A percentile compares a stretch with the other conserved stretches of the same genome.
Conservation (phyloP, 306 rosid species). For the Quercus suber region DNA sequence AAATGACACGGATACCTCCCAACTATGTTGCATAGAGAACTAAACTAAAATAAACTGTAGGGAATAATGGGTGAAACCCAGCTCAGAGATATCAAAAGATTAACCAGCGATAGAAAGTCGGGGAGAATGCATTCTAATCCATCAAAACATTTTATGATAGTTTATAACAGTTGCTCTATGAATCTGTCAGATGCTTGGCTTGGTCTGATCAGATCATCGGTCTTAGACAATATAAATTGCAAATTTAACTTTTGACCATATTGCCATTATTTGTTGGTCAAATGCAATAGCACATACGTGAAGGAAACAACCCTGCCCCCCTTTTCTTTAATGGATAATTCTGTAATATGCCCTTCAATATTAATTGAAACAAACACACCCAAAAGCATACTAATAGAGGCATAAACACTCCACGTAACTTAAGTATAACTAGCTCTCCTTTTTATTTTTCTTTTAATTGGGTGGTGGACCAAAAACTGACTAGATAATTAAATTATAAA, state of each 20-base stretch:
- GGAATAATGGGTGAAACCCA: background rate
- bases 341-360: background rate
- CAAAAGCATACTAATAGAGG: background rate
- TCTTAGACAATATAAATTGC: background rate
- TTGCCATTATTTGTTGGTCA: background rate
- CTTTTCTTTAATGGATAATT: background rate
- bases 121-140: background rate
- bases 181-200: background rate
- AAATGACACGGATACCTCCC: background rate
- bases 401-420: background rate
- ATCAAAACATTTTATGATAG: background rate
- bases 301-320: background rate
- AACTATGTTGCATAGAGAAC: background rate
- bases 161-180: background rate
- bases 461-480: too few relatives aligned
- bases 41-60: background rate
- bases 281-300: background rate
- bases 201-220: background rate
- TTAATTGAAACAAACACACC: background rate
- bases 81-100: too few relatives aligned
- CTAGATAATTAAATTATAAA: background rate
- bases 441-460: background rate
- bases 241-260: background rate
- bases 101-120: background rate
- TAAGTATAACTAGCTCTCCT: background rate